These are phyloP conservation scores for Neurospora pannonica DNA, from an alignment of 495 filamentous ascomycete genomes.

Conservation along the genomic window DNA sequence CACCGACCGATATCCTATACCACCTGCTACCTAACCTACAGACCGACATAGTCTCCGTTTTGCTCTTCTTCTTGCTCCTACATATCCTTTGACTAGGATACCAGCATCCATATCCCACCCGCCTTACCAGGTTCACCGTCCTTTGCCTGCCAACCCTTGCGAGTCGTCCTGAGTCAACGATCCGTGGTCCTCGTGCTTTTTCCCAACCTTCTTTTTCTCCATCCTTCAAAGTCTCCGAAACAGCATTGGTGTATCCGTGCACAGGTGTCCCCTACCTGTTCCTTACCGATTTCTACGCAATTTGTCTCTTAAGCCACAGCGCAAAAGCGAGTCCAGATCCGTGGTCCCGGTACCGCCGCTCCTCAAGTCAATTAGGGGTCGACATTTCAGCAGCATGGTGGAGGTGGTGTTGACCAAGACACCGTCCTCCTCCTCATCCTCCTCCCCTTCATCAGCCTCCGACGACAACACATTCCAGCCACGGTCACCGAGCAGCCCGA, in stretches of 20 bases:
- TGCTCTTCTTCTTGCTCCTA: neutral
- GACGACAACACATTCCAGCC: neutral
- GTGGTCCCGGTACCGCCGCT: neutral
- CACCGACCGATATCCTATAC: neutral
- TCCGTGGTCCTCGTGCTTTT: neutral
- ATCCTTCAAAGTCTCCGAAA: neutral
- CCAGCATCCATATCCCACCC: neutral
- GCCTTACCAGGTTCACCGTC: neutral
- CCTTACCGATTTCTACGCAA: neutral
- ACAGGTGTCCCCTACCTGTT: neutral
- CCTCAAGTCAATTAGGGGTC: neutral
- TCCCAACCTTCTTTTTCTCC: neutral
- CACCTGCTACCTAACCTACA: neutral
- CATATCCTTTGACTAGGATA: neutral
- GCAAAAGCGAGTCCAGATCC: neutral
- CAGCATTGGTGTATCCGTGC: neutral
- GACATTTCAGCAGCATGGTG: neutral
- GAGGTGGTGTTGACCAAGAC: neutral
- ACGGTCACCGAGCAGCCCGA: neutral
- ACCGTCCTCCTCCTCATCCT: neutral
- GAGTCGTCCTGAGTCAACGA: neutral
- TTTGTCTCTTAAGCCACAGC: neutral
- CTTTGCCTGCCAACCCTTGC: neutral
- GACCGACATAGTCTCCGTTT: neutral
- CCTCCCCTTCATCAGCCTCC: neutral